A percentile compares a stretch with the other conserved stretches of the same genome.
Evolutionary conservation across 164 flowering plant genomes (phyloP).

Genomic region (grape (Vitis vinifera)): ASM3070453v1 NC_081808.1:2751501-2752000

Average conservation of each 20-base stretch:
- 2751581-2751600: too few relatives aligned
- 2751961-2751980: slow-evolving; percentile 27
- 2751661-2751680: too few relatives aligned
- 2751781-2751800: slow-evolving; percentile 20
- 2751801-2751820: slow-evolving; percentile 18
- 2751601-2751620: too few relatives aligned
- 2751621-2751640: too few relatives aligned
- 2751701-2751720: too few relatives aligned
- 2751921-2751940: slow-evolving; percentile 27
- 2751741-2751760: background rate
- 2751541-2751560: too few relatives aligned
- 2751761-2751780: slow-evolving; percentile 19
- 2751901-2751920: slow-evolving; percentile 21
- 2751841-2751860: slow-evolving; percentile 27
- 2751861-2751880: slow-evolving; percentile 22
- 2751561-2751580: too few relatives aligned
- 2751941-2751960: slow-evolving; percentile 22
- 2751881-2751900: slow-evolving; percentile 15
- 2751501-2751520: too few relatives aligned
- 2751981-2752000: slow-evolving; percentile 24
- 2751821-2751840: slow-evolving; percentile 17
- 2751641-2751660: too few relatives aligned
- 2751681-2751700: too few relatives aligned
- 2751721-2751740: background rate
- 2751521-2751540: too few relatives aligned